These are phyloP conservation scores for Cercospora janseana DNA, from an alignment of 2,329 filamentous ascomycete genomes.

Conservation along the genomic window DNA sequence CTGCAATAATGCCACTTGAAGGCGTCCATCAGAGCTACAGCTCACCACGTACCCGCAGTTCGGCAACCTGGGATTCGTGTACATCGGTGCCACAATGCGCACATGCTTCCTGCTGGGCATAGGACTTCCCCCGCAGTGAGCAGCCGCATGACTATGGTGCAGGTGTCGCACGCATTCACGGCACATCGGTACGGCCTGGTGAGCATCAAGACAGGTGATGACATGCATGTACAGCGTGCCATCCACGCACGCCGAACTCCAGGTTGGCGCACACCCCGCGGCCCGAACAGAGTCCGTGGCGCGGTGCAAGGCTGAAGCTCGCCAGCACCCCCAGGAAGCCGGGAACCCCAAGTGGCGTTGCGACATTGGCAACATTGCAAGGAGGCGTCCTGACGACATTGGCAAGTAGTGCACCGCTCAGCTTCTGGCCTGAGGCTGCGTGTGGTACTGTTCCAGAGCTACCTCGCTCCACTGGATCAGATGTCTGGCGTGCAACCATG, in stretches of 20 bases:
- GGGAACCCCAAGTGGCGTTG: neutral
- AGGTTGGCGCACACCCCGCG: too few species aligned
- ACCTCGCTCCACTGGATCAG: neutral
- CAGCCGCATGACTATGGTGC: too few species aligned
- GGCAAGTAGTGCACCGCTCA: neutral
- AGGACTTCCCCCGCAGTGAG: slow-evolving; percentile 24
- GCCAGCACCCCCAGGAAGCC: neutral
- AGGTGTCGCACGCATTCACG: too few species aligned
- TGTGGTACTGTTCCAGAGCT: slow-evolving; percentile 11
- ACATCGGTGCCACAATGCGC: slow-evolving; percentile 37
- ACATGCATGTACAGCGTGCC: neutral
- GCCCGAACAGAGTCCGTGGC: neutral
- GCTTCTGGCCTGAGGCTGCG: slow-evolving; percentile 7
- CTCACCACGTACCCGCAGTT: neutral
- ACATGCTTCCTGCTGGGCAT: slow-evolving; percentile 37
- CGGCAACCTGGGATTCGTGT: slow-evolving; percentile 40
- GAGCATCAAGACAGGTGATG: too few species aligned
- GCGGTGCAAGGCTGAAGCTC: slow-evolving; percentile 1
- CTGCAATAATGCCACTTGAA: too few species aligned
- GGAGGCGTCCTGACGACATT: neutral
- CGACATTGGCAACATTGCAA: neutral
- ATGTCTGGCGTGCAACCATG: too few species aligned
- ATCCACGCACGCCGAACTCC: neutral
- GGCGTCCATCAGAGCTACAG: neutral
- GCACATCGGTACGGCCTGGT: too few species aligned